A percentile compares a stretch with the other conserved stretches of the same genome.
Evolutionary conservation across 352 stramenopile genomes (phyloP).

Genomic region (Phytophthora idaei): DNA sequence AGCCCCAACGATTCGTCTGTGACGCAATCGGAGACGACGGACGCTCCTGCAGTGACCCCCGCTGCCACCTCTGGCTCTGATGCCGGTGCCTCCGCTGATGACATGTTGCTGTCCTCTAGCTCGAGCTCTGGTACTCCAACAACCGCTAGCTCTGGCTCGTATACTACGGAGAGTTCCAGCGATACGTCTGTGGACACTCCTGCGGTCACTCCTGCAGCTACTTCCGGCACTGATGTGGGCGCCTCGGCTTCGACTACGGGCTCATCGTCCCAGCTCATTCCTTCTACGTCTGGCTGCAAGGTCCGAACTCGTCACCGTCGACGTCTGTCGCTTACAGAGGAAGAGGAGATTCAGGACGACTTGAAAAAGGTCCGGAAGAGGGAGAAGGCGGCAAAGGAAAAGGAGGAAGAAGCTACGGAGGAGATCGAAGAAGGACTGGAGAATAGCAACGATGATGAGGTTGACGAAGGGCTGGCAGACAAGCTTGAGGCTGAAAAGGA

Average conservation of each 20-base stretch:
- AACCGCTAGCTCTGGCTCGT: not conserved
- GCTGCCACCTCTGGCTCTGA: conserved; percentile 3
- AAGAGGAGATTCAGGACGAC: conserved; percentile 36
- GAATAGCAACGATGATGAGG: conserved; percentile 25
- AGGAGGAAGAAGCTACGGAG: conserved; percentile 32
- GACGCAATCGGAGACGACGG: conserved; percentile 4
- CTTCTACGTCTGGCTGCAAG: conserved; percentile 31
- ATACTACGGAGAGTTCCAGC: not conserved
- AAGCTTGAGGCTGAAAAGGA: conserved; percentile 32
- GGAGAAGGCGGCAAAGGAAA: conserved; percentile 25
- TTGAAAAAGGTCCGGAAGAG: conserved; percentile 31
- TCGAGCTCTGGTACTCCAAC: conserved; percentile 9
- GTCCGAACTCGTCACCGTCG: conserved; percentile 21
- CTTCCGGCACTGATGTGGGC: conserved; percentile 12
- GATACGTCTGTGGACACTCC: conserved; percentile 14
- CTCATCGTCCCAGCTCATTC: conserved; percentile 13
- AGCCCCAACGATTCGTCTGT: conserved; percentile 14
- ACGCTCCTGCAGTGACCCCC: conserved; percentile 6
- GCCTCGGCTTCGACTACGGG: conserved; percentile 18
- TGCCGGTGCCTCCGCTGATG: conserved; percentile 5
- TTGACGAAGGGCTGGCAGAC: conserved; percentile 19
- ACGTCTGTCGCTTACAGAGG: conserved; percentile 24
- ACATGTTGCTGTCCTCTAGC: conserved; percentile 4
- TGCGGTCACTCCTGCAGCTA: conserved; percentile 9
- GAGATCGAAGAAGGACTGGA: conserved; percentile 34